Evolutionary conservation across 1,139 yeast species (phyloP), one percentile per base, ranked within the genome.

Genomic region (Lodderomyces jiufengensis): DNA sequence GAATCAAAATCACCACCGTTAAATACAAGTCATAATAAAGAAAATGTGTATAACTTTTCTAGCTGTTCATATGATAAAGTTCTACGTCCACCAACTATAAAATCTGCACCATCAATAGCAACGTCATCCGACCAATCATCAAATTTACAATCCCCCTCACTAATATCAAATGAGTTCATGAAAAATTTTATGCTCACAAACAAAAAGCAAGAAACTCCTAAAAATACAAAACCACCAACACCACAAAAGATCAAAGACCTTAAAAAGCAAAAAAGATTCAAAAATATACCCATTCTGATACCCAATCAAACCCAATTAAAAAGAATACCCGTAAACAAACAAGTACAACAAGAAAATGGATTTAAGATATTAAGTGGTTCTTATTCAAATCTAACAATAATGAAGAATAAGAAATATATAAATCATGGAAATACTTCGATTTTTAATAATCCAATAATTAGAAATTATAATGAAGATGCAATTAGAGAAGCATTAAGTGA

Each of bases 351-450:
- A 5, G 23, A 12, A 5, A 5, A 5, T 14, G 27, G 22, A 23
- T 7, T 9, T 22, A 41, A 48, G 36, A 37, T 18, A 5, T 56
- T 40, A 73, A 74, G 1, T 51, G 73, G 74, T 0, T 52, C 69
- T 4, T 70, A 65, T 41, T 70, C 79, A 4, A 62, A 66, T 8
- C 47, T 77, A 36, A 63, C 63, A 2, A 63, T 76, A n/a, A 70
- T 72, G 3, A 70, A 73, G 42, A 68, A 72, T 13, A 65, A 73
- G 4, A 61, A 55, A 36, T 57, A 62, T 6, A 52, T 71, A 9
- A 55, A 60, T 24, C 77, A 73, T 48, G 76, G 77, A 0, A 58
- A 59, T 28, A 59, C 63, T 3, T 63, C 73, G 1, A 51, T 57
- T 6, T 60, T 70, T 43, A 63, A 58, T 27, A 63, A 59, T 31